Evolutionary conservation across 805 yeast genomes (phyloP), one percentile per base, ranked within the genome.

Genomic region (Nakazawaea anatomiae): DNA sequence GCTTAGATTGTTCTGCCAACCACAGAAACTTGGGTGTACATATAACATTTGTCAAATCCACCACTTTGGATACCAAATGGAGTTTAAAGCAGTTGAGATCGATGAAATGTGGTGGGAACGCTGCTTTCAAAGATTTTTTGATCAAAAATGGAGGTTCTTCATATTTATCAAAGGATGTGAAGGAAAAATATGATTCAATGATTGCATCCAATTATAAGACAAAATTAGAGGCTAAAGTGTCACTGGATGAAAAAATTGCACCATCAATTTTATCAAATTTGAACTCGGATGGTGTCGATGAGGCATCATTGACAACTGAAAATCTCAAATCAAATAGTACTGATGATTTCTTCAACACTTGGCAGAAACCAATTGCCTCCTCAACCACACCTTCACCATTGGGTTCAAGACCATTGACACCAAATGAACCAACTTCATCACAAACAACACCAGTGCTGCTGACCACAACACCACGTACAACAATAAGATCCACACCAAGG

Each of bases 1-100:
- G 99, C 73, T 76, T 91, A 54, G 96, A 94, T 67, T 94, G 99
- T 68, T 87, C 96, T 49, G 91, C 98, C 4, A 89, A 87, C 48
- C 99, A 94, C 73, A 82, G 99, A 68, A 90, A 90, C 67, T 70
- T 94, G 70, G 99, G 99, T 53, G 97, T 91, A 39, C 99, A 94
- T 67, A 85, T 94, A 61, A 82, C 97, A 39, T 94, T 94, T 73
- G 98, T 94, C 53, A 89, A 90, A 66, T 89, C 97, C 31, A 81
- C 94, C 31, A 87, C 85, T 57, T 76, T 94, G 72, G 99, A 94
- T 69, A 57, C 63, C 8, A 87, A 89, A 66, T 94, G 99, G 99
- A 84, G 91, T 41, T 79, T 90, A 60, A 83, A 80, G 61, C 96
- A 94, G 68, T 75, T 94, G 64, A 82, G 99, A 61, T 81, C 89